Base-by-base conservation (phyloP, 495 filamentous ascomycete genomes). In the Penicillium daleae region DNA sequence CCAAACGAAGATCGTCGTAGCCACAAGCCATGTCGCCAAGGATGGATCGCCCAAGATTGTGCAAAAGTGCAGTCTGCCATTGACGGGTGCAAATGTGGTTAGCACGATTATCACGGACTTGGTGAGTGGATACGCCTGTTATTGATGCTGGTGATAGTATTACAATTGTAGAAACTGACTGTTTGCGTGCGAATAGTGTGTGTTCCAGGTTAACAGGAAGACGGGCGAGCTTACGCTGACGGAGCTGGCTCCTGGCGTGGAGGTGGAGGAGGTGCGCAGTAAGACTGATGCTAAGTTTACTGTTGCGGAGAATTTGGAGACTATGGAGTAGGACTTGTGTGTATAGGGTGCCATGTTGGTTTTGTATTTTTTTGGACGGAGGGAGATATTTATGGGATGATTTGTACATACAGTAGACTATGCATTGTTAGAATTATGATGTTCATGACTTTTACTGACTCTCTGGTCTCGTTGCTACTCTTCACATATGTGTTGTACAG, bases 81-180 rank as follows among this genome's bases (percentile, higher is more conserved):
- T 97, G 69, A 97, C 93, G 4, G 93, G 93, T 19, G 89, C 86
- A 42, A 85, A 86, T 26, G 96, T 92, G 65, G 93, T 96, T 32
- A 91, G 87, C 68, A 88, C 89, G 37, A 97, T 97, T 60, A 97
- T 97, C 66, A 97, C 93, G 0, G 93, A 97, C 65, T 74, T 97
- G 69, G 89, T 90, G 76, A 76, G 87, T 85, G 19, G 9, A 29
- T 42, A 9, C 17, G 31, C 17, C 7, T 59, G 8, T 19, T 29
- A 32, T 19, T 31, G 6, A 22, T 44, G 17, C 24, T n/a, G 31
- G 9, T 8, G 49, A 50, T n/a, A 46, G 1, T 12, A 21, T 0
- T n/a, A 44, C 9, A 4, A 13, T 29, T 15, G 15, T 48, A 19
- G 6, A 7, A 31, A 33, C 2, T 26, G 13, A 6, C 44, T 12